Percentiles rank a stretch among this genome's conserved stretches.
phyloP scores from a whole-genome alignment of 108 stramenopile species.

The Craspedostauros australis region DNA sequence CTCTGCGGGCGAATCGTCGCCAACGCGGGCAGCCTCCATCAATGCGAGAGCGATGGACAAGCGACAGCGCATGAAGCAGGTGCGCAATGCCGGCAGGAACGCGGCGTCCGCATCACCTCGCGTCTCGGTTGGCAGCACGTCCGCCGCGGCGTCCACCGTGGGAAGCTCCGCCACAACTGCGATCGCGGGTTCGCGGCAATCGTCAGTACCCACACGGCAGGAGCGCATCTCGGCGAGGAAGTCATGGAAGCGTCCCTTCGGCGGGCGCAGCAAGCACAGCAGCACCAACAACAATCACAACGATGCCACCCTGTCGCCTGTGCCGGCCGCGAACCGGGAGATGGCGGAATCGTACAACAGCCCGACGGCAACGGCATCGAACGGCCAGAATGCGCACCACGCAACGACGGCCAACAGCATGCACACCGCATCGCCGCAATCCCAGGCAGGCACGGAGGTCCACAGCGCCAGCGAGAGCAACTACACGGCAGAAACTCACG shows the following conservation, averaged over 20 bases:
- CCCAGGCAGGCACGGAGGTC: not conserved
- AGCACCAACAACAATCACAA: too few relatives aligned
- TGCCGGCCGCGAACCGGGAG: not conserved
- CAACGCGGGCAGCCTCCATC: not conserved
- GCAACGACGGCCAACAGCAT: not conserved
- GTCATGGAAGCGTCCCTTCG: too few relatives aligned
- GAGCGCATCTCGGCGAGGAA: too few relatives aligned
- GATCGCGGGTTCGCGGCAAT: too few relatives aligned
- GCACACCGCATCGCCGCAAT: not conserved
- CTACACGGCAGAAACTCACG: conserved; percentile 6
- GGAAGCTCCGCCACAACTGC: too few relatives aligned
- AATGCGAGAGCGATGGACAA: not conserved
- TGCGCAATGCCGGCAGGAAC: too few relatives aligned
- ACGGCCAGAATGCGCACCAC: conserved; percentile 1
- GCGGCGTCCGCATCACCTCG: too few relatives aligned
- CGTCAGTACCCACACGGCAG: too few relatives aligned
- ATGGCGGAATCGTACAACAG: not conserved
- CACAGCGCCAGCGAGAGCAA: conserved; percentile 1
- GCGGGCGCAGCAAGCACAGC: too few relatives aligned
- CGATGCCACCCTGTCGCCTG: not conserved
- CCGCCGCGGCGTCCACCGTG: too few relatives aligned
- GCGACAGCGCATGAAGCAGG: not conserved
- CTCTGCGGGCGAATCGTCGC: not conserved
- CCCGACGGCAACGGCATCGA: not conserved
- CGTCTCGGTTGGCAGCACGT: too few relatives aligned